These are phyloP conservation scores for Leccinum uliginosum DNA, from an alignment of 768 basidiomycete species.

Conservation along the genomic window DNA sequence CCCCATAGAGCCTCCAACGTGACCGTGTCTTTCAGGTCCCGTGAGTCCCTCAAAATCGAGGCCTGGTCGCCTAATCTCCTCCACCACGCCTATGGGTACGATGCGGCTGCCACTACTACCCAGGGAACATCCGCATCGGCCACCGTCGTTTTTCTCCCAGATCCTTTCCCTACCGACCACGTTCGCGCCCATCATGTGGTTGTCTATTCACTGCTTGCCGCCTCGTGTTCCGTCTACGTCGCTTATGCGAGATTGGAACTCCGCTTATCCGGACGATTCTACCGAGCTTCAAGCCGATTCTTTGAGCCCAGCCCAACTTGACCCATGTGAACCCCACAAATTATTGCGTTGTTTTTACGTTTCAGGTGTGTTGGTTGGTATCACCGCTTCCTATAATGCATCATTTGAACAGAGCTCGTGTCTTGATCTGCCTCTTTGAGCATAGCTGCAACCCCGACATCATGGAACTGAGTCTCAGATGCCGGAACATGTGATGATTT, in stretches of 20 bases:
- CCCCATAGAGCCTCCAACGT: background rate
- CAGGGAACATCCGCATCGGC: background rate
- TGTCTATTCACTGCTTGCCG: background rate
- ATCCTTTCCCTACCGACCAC: background rate
- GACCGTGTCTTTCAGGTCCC: background rate
- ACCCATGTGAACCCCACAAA: slow-evolving; percentile 1
- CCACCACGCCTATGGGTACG: background rate
- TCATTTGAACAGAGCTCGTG: background rate
- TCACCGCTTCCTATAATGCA: background rate
- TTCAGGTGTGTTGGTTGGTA: slow-evolving; percentile 10
- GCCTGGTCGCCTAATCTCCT: background rate
- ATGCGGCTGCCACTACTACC: background rate
- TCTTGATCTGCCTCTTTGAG: slow-evolving; percentile 3
- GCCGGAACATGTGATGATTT: slow-evolving; percentile 1
- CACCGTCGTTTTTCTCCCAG: background rate
- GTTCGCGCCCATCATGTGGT: background rate
- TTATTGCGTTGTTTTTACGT: background rate
- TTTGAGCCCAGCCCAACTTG: background rate
- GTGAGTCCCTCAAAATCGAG: background rate
- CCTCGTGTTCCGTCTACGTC: background rate
- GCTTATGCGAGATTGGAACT: slow-evolving; percentile 6
- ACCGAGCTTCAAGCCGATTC: background rate
- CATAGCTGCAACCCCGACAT: background rate
- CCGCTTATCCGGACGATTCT: slow-evolving; percentile 6
- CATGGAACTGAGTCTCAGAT: background rate